phyloP scores from a whole-genome alignment of 306 rosid genomes.

The Prinsepia uniflora region DNA sequence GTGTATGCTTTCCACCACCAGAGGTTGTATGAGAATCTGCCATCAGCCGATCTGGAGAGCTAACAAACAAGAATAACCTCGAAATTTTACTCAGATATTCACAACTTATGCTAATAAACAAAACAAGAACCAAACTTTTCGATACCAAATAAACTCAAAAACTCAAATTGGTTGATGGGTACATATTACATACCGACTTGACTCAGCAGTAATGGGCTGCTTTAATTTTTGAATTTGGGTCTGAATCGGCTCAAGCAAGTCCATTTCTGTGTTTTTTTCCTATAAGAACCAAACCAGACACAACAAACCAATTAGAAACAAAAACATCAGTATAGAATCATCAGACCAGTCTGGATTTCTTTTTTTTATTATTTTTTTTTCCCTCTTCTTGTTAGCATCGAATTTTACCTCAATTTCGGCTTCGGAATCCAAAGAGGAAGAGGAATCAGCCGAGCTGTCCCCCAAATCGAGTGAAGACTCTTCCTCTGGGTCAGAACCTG shows the following conservation, averaged over 20 bases:
- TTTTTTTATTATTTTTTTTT: slow-evolving; percentile 1
- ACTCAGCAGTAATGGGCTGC: slow-evolving; percentile 43
- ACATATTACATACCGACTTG: slow-evolving; percentile 56
- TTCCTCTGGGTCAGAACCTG: slow-evolving; percentile 27
- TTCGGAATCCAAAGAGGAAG: slow-evolving; percentile 55
- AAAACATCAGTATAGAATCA: slow-evolving; percentile 38
- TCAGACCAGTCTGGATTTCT: slow-evolving; percentile 22
- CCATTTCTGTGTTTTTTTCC: slow-evolving; percentile 49
- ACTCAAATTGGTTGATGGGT: not conserved
- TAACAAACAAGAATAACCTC: slow-evolving; percentile 33
- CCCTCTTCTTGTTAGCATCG: slow-evolving; percentile 29
- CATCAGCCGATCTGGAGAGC: slow-evolving; percentile 44
- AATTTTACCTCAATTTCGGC: slow-evolving; percentile 59
- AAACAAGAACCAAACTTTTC: not conserved
- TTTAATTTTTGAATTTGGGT: slow-evolving; percentile 41
- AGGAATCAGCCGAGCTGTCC: slow-evolving; percentile 28
- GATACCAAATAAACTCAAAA: not conserved
- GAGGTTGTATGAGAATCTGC: slow-evolving; percentile 40
- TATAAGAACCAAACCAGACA: slow-evolving; percentile 29
- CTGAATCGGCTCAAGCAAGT: slow-evolving; percentile 42
- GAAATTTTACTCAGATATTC: slow-evolving; percentile 24
- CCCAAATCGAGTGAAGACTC: slow-evolving; percentile 34
- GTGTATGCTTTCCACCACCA: slow-evolving; percentile 41
- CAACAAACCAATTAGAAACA: slow-evolving; percentile 13
- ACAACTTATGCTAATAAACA: slow-evolving; percentile 10